Evolutionary conservation across 2,329 filamentous ascomycete species (phyloP), one percentile per base, ranked within the genome.

Genomic region (Phaeosphaeriaceae sp.): DNA sequence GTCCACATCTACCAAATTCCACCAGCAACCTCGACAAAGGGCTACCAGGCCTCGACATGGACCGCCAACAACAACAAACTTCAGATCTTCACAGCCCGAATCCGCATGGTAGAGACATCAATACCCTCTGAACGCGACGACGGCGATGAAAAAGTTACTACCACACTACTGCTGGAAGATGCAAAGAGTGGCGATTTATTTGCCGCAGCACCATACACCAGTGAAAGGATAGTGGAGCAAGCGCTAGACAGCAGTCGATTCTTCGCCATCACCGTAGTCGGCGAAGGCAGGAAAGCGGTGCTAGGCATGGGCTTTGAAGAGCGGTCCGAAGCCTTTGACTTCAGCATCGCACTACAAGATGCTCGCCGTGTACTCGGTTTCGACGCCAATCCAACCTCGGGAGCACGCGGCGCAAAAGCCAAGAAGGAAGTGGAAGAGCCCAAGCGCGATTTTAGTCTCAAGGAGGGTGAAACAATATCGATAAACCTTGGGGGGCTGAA

Each of bases 1-100:
- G 87, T 94, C 57, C 90, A 95, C 78, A 83, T 96, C 79, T 96
- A 96, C 81, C 86, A 88, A 67, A 92, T 95, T 71, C 91, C 91
- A 15, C 90, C 91, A 18, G 79, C 92, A 49, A 81, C 87, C 36
- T 88, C 87, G 15, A 90, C 86, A 63, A 88, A 88, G 71, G 91
- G 91, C 72, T 89, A 96, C 79, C 83, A 82, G 29, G 91, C 92
- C 50, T 81, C 86, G 11, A 77, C 82, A 56, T 96, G 91, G 91
- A 95, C 90, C 21, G 73, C 77, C 52, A 83, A 85, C 52, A 81
- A 83, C 56, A 81, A 84, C 61, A 79, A 79, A 32, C 84, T 87
- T 30, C 86, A 90, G 70, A 95, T 96, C 76, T 95, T 96, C 78
- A 93, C 90, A 40, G 89, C 88, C 35, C 88, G 90, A 39, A 76